Base-by-base conservation (phyloP, 306 rosid genomes). In the Glycine soja region DNA sequence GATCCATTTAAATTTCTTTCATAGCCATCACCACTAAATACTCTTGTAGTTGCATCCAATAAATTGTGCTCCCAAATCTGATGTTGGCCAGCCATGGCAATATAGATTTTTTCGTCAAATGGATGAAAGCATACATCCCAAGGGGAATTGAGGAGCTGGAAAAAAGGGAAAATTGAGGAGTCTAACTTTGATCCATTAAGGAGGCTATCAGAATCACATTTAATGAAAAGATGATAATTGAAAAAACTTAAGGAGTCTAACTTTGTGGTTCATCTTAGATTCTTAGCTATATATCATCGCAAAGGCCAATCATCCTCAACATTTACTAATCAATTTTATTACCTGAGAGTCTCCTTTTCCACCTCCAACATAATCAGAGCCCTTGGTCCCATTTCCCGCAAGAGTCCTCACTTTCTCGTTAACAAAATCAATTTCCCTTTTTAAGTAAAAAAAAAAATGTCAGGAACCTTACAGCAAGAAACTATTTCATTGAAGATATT, bases 81-180 rank as follows among this genome's bases (percentile, higher is more conserved):
- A 85, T 95, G 99, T 74, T 90, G 95, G 80, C 99, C 98, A 32
- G 99, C 99, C 94, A 95, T 91, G 76, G 99, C 99, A 63, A 95
- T 88, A 81, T 95, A 95, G 78, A 95, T 84, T 77, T 80, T 91
- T 83, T 93, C 94, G 82, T 87, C 87, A n/a, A 84, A 69, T 24
- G 97, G 94, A 84, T 95, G 95, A 89, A 85, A 95, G 97, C 97
- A 95, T 72, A 90, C 90, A 24, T 24, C 30, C 30, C 30, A 24
- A 24, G 30, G 30, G 30, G 30, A 95, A 90, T 95, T 95, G 80
- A 95, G 97, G 78, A 90, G 92, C 99, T 95, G 97, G 74, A 56
- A 89, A 64, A 81, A 46, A 40, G 82, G 65, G 3, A 45, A 53
- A 77, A 80, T 9, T 34, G 52, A 76, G 43, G 51, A 65, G 67